Percentiles rank a stretch among this genome's conserved stretches.
Evolutionary conservation across 208 protist species (phyloP).

Genomic region (Phytomonas sp.): DNA sequence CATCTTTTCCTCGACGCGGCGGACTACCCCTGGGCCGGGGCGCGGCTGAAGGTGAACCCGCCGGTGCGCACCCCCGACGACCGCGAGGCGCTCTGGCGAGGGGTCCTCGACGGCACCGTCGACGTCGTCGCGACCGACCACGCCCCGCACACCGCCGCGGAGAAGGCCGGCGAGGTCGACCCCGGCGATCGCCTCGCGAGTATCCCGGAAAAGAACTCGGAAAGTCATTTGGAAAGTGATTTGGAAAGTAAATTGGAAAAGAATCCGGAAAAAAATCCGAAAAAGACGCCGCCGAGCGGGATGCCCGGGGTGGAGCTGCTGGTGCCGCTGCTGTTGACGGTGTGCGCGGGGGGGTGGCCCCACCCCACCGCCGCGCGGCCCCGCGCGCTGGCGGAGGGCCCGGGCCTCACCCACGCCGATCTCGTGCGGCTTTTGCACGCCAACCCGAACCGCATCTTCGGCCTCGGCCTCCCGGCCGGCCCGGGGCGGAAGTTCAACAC

Average conservation of each 20-base stretch:
- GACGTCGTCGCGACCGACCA: conserved; percentile 94
- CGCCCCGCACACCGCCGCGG: conserved; percentile 86
- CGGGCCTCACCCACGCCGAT: conserved; percentile 29
- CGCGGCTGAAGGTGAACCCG: conserved; percentile 83
- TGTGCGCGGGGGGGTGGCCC: conserved; percentile 54
- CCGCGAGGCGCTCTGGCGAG: conserved; percentile 83
- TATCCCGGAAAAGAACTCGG: too few species aligned
- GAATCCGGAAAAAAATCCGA: too few species aligned
- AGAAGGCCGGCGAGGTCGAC: conserved; percentile 65
- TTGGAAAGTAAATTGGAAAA: too few species aligned
- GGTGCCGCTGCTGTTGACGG: conserved; percentile 86
- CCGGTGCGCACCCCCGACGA: conserved; percentile 68
- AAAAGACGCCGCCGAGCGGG: conserved; percentile 72
- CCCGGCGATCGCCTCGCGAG: too few species aligned
- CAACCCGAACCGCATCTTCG: conserved; percentile 74
- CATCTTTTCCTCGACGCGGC: conserved; percentile 83
- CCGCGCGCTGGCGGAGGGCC: conserved; percentile 22
- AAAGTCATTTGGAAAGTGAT: too few species aligned
- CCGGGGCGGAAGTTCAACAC: conserved; percentile 39
- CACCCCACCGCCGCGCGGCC: conserved; percentile 48
- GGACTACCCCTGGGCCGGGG: conserved; percentile 62
- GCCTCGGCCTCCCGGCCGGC: conserved; percentile 17
- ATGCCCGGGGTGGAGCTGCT: conserved; percentile 90
- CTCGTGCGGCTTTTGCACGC: conserved; percentile 68
- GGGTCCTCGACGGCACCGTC: conserved; percentile 78